Conservation (phyloP, 768 basidiomycete species). For the Russula earlei region DNA sequence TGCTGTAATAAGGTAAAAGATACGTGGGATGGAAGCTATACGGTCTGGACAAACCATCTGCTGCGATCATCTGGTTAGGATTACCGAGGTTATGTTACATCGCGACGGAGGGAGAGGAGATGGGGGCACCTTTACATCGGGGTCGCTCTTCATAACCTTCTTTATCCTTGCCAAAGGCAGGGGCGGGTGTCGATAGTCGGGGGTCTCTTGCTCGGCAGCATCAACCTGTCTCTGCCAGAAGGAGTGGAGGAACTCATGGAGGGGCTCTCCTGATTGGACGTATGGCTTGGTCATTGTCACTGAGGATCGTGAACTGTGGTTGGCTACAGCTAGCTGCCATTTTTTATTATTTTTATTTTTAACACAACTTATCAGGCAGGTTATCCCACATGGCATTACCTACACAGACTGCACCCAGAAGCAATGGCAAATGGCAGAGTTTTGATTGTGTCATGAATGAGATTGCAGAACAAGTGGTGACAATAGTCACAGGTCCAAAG, state of each 20-base stretch:
- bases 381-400: no score
- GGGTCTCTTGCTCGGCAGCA: slow-evolving; percentile 77
- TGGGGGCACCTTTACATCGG: slow-evolving; percentile 79
- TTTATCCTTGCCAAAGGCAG: slow-evolving; percentile 93
- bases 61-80: slow-evolving; percentile 82
- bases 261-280: slow-evolving; percentile 77
- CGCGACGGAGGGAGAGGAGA: background rate
- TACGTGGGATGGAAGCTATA: slow-evolving; percentile 14
- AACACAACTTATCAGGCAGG: no score
- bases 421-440: no score
- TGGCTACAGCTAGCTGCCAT: slow-evolving; percentile 1
- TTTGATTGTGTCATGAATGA: no score
- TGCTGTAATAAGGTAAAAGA: slow-evolving; percentile 35
- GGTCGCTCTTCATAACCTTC: slow-evolving; percentile 99
- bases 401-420: no score
- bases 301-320: slow-evolving; percentile 18
- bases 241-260: slow-evolving; percentile 73
- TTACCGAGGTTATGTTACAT: background rate
- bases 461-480: no score
- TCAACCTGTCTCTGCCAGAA: slow-evolving; percentile 91
- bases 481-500: no score
- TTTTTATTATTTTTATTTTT: no score
- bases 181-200: slow-evolving; percentile 80
- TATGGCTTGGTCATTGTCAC: slow-evolving; percentile 38
- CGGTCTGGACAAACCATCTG: slow-evolving; percentile 56